Percentiles rank a stretch among this genome's conserved stretches.
phyloP scores from a whole-genome alignment of 176 grass and related monocot species.

The Stipa capillata region DNA sequence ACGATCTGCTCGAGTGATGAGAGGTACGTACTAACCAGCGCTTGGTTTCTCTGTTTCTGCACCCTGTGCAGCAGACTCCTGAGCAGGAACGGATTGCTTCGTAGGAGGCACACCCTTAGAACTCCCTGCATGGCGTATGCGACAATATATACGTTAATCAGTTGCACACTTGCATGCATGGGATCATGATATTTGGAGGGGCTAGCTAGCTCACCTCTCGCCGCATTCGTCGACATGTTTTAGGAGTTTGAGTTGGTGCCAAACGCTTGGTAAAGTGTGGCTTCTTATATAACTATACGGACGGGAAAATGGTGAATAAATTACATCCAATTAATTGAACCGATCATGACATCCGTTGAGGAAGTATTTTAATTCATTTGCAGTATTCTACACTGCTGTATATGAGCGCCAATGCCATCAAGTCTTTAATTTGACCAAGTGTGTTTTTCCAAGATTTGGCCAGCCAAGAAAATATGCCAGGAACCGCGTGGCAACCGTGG shows the following conservation, averaged over 20 bases:
- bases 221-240: background rate
- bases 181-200: background rate
- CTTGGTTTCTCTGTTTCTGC: background rate
- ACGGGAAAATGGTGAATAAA: background rate
- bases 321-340: background rate
- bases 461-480: no score
- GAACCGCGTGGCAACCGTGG: no score
- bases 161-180: background rate
- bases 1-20: no score
- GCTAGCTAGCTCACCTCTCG: background rate
- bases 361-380: background rate
- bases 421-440: background rate
- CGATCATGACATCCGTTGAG: background rate
- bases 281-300: background rate
- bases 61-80: background rate
- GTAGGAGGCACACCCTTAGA: no score
- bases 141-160: background rate
- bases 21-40: background rate
- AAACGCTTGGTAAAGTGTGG: background rate
- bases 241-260: background rate
- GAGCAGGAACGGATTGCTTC: no score
- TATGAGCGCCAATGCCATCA: background rate
- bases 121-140: background rate
- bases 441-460: no score
- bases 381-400: background rate